These are phyloP conservation scores for Lanmaoa rubissima DNA, from an alignment of 768 basidiomycete genomes.

Conservation along the genomic window DNA sequence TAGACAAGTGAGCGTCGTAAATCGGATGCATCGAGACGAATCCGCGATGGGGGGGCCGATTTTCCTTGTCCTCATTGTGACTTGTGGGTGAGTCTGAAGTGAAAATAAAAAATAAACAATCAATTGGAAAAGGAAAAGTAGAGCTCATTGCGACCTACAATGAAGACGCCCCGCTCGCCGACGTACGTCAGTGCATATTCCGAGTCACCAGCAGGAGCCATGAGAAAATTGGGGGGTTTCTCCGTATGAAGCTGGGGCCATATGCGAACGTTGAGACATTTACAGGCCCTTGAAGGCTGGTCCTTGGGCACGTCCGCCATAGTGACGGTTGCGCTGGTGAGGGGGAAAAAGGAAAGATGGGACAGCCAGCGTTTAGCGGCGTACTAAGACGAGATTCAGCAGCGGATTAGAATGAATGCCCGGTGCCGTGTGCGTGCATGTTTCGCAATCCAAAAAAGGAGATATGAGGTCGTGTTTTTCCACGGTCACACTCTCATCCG, in stretches of 20 bases:
- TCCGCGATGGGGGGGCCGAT: constrained; percentile 42
- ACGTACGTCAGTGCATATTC: constrained; percentile 58
- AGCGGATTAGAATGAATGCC: constrained; percentile 35
- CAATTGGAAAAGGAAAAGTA: not conserved
- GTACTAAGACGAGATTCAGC: constrained; percentile 11
- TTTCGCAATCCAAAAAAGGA: constrained; percentile 26
- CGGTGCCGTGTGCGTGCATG: constrained; percentile 30
- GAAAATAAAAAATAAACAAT: constrained; percentile 10
- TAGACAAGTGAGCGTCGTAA: constrained; percentile 66
- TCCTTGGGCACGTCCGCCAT: constrained; percentile 26
- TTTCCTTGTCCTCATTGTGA: constrained; percentile 64
- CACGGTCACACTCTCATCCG: constrained; percentile 21
- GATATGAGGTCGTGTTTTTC: constrained; percentile 13
- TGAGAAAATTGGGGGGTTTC: constrained; percentile 38
- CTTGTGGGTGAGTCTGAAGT: constrained; percentile 61
- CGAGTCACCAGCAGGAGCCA: constrained; percentile 23
- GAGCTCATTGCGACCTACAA: constrained; percentile 46
- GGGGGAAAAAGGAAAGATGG: constrained; percentile 17
- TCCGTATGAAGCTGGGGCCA: constrained; percentile 30
- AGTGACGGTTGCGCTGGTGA: constrained; percentile 12
- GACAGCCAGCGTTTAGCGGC: constrained; percentile 27
- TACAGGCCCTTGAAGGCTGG: constrained; percentile 49
- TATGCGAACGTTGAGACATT: constrained; percentile 71
- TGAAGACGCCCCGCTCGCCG: constrained; percentile 61
- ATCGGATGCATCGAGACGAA: constrained; percentile 52